Evolutionary conservation across 164 flowering plant species (phyloP), one percentile per base, ranked within the genome.

Genomic region (Magnolia sinica): DNA sequence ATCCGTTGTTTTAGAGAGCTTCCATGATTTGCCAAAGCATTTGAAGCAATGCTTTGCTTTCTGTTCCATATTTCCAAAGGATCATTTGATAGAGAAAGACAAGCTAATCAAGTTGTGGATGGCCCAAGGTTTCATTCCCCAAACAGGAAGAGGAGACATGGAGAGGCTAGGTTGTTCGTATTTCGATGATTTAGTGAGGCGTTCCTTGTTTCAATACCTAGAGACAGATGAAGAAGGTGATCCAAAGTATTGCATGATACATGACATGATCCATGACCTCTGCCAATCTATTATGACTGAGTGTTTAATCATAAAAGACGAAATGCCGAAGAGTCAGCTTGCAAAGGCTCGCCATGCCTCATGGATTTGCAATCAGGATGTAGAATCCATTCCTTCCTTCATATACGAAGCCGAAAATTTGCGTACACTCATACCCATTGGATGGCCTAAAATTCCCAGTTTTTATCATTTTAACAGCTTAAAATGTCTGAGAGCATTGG

Each of bases 211-310:
- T 29, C 29, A 7, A 19, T 2, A 7, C 8, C 7, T 49, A 8
- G 37, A 50, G 22, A 22, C 13, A 18, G 11, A 23, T n/a, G 23
- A 13, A 20, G 13, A 50, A 1, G 20, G 52, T 31, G 7, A 6
- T 45, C 20, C 1, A 3, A 10, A 1, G 20, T 8, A 4, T 24
- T 65, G 72, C 50, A 73, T 19, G 52, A 72, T 77, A 71, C 76
- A 77, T 66, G 72, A 73, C 24, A 65, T 72, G 37, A 19, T 77
- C 13, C 79, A 72, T 52, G 71, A 67, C 31, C 55, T 77, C 4
- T 75, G 72, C 29, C 27, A 11, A 55, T 50, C 10, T 29, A 22
- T 77, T 31, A 10, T 24, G 0, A 45, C 7, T 73, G 4, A 31
- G 58, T 24, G 71, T 73, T 4, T 31, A n/a, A 24, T 16, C 8